These are phyloP conservation scores for Paecilomyces niveus DNA, from an alignment of 2,329 filamentous ascomycete species.

Conservation along the genomic window DNA sequence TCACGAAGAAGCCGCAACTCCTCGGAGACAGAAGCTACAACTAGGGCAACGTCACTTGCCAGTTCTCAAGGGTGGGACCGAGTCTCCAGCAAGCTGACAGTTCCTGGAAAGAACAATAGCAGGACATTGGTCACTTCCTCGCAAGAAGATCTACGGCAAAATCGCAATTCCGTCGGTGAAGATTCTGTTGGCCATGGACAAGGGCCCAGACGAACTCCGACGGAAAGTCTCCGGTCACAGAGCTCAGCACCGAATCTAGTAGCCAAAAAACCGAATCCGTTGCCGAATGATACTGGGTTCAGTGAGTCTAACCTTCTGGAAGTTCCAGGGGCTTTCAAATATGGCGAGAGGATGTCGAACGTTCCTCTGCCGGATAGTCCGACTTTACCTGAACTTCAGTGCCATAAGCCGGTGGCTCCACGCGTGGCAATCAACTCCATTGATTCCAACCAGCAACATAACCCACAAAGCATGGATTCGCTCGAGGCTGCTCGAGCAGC, in stretches of 20 bases:
- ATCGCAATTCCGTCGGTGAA: neutral
- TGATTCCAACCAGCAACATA: neutral
- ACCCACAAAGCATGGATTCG: neutral
- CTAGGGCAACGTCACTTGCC: neutral
- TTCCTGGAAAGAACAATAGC: neutral
- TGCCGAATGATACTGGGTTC: constrained; percentile 8
- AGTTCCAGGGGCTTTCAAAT: constrained; percentile 24
- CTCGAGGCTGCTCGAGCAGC: constrained; percentile 11
- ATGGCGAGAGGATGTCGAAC: constrained; percentile 23
- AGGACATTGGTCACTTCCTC: constrained; percentile 7
- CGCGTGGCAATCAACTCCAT: neutral
- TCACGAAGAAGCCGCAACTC: constrained; percentile 1
- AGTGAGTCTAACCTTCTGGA: constrained; percentile 17
- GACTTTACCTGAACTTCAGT: neutral
- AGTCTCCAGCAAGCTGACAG: neutral
- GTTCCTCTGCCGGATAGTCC: neutral
- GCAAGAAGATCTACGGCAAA: constrained; percentile 15
- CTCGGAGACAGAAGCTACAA: neutral
- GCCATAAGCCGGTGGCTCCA: neutral
- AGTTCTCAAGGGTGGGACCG: neutral
- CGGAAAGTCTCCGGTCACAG: constrained; percentile 17
- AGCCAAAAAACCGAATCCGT: constrained; percentile 8
- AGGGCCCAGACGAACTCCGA: neutral
- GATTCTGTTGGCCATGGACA: neutral
- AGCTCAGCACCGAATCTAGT: constrained; percentile 25